Evolutionary conservation across 441 rosid species (phyloP), one percentile per base, ranked within the genome.

Genomic region (Syzygium malaccense): DNA sequence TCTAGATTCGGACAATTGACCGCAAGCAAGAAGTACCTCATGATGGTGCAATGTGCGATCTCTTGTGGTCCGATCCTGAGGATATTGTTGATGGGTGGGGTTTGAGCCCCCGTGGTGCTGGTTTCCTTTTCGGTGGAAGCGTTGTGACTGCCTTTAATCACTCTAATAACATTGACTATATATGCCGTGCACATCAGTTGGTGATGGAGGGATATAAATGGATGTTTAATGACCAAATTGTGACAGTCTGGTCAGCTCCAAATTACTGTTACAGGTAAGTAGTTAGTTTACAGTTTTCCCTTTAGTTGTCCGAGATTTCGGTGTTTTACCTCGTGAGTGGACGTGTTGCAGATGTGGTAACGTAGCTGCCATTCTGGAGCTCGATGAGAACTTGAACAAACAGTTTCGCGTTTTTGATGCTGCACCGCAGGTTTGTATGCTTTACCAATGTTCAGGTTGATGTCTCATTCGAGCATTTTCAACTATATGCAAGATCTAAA

Each of bases 21-120:
- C 90, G 97, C 71, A 97, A 97, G 92, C 99, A 96, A 94, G 99
- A 96, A 94, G 99, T 97, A 66, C 99, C 99, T 88, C 99, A 96
- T 88, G 99, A 97, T 91, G 99, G 99, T 90, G 98, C 96, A 86
- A 97, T 97, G 99, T 97, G 99, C 92, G 99, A 97, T 86, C 96
- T 97, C 84, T 89, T 97, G 45, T 97, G 99, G 98, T 97, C 98
- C 87, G 99, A 97, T 92, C 99, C 99, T 85, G 99, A 97, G 93
- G 98, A 97, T 91, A 93, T 92, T 14, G 97, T 97, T 3, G 99
- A 97, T 91, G 99, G 97, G 26, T 97, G 99, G 99, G 97, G 99
- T 49, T 90, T 96, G 94, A 97, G 99, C 90, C 99, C 99, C 6
- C 96, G 98, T 53, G 99, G 99, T 89, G 99, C 99, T 49, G 97